Conservation (phyloP, 495 filamentous ascomycete species). For the Aspergillus nanangensis region DNA sequence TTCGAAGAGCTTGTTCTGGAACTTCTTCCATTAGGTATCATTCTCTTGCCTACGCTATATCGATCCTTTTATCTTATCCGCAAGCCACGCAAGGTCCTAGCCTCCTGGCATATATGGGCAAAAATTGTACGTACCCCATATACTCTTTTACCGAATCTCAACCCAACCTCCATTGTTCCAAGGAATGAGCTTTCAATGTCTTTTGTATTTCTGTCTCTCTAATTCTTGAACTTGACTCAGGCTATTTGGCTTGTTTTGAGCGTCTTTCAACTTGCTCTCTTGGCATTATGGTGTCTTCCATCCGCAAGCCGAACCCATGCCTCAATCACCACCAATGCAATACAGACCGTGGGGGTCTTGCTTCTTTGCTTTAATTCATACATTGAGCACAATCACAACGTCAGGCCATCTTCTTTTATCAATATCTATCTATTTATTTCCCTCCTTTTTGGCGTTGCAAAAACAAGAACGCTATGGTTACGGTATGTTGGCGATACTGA, state of each 20-base stretch:
- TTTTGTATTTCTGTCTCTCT: too few relatives aligned
- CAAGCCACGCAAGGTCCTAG: constrained; percentile 41
- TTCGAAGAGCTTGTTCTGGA: constrained; percentile 55
- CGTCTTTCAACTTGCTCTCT: constrained; percentile 40
- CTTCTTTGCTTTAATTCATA: constrained; percentile 46
- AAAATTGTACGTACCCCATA: constrained; percentile 52
- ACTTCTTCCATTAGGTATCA: constrained; percentile 43
- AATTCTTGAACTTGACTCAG: constrained; percentile 26
- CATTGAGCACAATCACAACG: constrained; percentile 51
- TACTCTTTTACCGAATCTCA: too few relatives aligned
- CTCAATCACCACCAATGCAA: constrained; percentile 43
- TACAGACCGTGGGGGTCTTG: constrained; percentile 38
- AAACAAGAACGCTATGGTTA: constrained; percentile 55
- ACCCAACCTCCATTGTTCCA: too few relatives aligned
- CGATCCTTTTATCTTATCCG: constrained; percentile 42
- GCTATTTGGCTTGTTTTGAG: constrained; percentile 34
- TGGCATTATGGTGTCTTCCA: constrained; percentile 44
- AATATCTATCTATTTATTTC: constrained; percentile 57
- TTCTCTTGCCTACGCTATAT: constrained; percentile 43
- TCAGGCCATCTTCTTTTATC: constrained; percentile 56
- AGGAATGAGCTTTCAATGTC: too few relatives aligned
- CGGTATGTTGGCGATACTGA: constrained; percentile 28
- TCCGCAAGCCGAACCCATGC: constrained; percentile 26
- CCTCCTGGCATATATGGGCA: constrained; percentile 27
- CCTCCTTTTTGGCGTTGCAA: constrained; percentile 53